Conservation (phyloP, 331 rosid species). For the Prunus yedoensis region DNA sequence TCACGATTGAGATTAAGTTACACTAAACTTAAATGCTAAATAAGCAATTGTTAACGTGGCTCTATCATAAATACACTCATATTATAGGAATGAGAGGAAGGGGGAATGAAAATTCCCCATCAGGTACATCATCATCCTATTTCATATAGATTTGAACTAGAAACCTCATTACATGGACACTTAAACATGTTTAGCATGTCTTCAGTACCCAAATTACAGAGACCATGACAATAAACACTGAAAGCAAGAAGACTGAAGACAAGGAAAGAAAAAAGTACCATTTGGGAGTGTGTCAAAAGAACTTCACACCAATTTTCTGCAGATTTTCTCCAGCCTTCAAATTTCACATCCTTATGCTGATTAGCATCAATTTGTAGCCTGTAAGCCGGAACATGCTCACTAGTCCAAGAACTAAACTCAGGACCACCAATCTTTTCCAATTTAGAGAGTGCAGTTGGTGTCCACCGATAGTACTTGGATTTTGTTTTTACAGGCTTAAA, state of each 20-base stretch:
- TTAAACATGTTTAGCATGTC: background rate
- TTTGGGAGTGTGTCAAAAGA: slow-evolving; percentile 90
- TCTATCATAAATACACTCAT: background rate
- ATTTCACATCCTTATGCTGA: slow-evolving; percentile 44
- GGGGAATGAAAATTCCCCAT: background rate
- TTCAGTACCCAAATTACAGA: background rate
- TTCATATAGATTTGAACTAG: background rate
- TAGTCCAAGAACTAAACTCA: slow-evolving; percentile 77
- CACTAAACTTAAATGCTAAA: background rate
- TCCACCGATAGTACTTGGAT: slow-evolving; percentile 60
- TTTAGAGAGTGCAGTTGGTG: slow-evolving; percentile 46
- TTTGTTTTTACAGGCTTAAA: slow-evolving; percentile 37
- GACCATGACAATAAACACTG: background rate
- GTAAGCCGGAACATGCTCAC: slow-evolving; percentile 78
- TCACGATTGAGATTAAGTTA: background rate
- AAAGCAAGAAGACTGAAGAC: slow-evolving; percentile 25
- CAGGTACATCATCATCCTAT: background rate
- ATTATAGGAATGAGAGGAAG: background rate
- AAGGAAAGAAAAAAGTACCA: slow-evolving; percentile 63
- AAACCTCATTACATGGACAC: background rate
- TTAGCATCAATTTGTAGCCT: slow-evolving; percentile 67
- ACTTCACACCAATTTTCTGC: slow-evolving; percentile 73
- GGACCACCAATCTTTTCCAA: slow-evolving; percentile 89
- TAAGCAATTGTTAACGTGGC: background rate
- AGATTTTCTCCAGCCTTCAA: slow-evolving; percentile 78